Conservation (phyloP, 495 filamentous ascomycete species). For the Penicillium samsonianum region DNA sequence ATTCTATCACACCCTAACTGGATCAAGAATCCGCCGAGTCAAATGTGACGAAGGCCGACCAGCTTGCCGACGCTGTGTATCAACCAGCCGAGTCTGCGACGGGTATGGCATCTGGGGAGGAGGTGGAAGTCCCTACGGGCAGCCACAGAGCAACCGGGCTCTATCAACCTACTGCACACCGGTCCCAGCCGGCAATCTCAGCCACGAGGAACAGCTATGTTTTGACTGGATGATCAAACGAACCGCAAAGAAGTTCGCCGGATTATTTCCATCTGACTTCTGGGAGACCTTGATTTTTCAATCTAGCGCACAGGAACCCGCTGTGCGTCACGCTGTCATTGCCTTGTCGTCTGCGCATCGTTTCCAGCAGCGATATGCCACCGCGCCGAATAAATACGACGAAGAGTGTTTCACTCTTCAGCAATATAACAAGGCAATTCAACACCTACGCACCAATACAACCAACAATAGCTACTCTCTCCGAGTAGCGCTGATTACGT, state of each 20-base stretch:
- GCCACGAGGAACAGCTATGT: slow-evolving; percentile 50
- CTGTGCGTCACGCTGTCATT: slow-evolving; percentile 65
- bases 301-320: slow-evolving; percentile 60
- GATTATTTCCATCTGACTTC: slow-evolving; percentile 63
- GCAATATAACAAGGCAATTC: slow-evolving; percentile 32
- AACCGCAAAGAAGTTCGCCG: slow-evolving; percentile 59
- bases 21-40: slow-evolving; percentile 45
- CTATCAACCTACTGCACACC: slow-evolving; percentile 24
- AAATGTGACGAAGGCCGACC: slow-evolving; percentile 62
- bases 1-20: not conserved
- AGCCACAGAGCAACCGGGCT: slow-evolving; percentile 27
- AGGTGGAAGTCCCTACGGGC: slow-evolving; percentile 33
- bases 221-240: slow-evolving; percentile 62
- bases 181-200: slow-evolving; percentile 25
- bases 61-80: slow-evolving; percentile 53
- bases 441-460: slow-evolving; percentile 6
- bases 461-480: slow-evolving; percentile 14
- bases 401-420: slow-evolving; percentile 22
- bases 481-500: slow-evolving; percentile 49
- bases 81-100: slow-evolving; percentile 58
- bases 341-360: slow-evolving; percentile 66
- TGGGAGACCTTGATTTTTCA: slow-evolving; percentile 59
- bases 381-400: slow-evolving; percentile 10
- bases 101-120: slow-evolving; percentile 58
- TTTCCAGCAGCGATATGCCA: slow-evolving; percentile 12